A percentile compares a stretch with the other conserved stretches of the same genome.
Conservation (phyloP, 2,329 filamentous ascomycete genomes). For the Saccharata proteae region DNA sequence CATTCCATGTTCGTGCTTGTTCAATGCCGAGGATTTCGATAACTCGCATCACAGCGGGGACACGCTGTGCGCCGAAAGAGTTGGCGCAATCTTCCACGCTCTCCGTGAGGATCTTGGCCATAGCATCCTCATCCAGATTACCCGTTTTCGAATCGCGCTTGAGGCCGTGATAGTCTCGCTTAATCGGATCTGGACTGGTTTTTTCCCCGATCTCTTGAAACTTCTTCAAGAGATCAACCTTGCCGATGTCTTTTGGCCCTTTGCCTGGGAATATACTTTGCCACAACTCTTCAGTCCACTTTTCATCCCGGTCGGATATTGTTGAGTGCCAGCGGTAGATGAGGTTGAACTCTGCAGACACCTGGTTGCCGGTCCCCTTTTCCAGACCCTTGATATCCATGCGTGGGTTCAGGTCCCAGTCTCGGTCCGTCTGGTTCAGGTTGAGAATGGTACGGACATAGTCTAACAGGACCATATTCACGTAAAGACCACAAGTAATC, state of each 20-base stretch:
- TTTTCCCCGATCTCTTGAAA: conserved; percentile 50
- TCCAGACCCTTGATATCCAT: conserved; percentile 54
- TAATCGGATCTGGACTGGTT: conserved; percentile 53
- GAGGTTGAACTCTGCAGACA: conserved; percentile 81
- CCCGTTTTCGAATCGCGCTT: conserved; percentile 54
- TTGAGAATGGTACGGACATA: conserved; percentile 43
- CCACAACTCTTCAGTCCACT: conserved; percentile 56
- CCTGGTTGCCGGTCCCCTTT: conserved; percentile 66
- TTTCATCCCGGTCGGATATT: conserved; percentile 62
- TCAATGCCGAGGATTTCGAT: conserved; percentile 73
- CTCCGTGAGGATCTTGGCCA: conserved; percentile 55
- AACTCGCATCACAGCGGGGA: conserved; percentile 60
- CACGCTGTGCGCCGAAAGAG: conserved; percentile 49
- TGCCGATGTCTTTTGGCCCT: conserved; percentile 41
- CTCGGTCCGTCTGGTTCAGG: conserved; percentile 57
- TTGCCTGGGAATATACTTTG: conserved; percentile 32
- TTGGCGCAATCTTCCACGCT: conserved; percentile 66
- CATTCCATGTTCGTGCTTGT: conserved; percentile 64
- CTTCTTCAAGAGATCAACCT: conserved; percentile 49
- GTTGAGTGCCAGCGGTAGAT: conserved; percentile 82
- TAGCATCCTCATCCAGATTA: conserved; percentile 61
- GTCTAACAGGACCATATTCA: conserved; percentile 42
- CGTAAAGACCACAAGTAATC: conserved; percentile 40
- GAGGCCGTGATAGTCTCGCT: conserved; percentile 57
- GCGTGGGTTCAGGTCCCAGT: conserved; percentile 71